A percentile compares a stretch with the other conserved stretches of the same genome.
phyloP scores from a whole-genome alignment of 805 yeast species.

The Candida anglica region DNA sequence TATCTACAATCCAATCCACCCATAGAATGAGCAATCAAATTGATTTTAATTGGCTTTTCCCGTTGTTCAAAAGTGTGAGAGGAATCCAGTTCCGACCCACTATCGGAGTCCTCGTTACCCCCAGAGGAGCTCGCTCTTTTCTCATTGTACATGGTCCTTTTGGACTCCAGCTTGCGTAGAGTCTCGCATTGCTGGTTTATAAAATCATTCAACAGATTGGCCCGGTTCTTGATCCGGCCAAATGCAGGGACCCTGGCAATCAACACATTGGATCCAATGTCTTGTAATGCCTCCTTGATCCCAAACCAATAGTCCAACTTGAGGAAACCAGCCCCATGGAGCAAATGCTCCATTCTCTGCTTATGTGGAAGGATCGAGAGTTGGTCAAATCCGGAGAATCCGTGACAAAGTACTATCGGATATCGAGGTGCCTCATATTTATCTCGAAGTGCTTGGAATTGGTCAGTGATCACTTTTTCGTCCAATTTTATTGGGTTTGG shows the following conservation, averaged over 20 bases:
- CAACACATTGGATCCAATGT: constrained; percentile 62
- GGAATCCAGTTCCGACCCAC: neutral
- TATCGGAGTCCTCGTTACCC: constrained; percentile 1
- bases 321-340: constrained; percentile 30
- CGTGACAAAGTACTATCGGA: constrained; percentile 84
- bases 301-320: constrained; percentile 81
- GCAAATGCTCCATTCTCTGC: constrained; percentile 8
- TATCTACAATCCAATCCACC: constrained; percentile 88
- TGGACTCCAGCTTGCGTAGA: constrained; percentile 10
- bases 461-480: constrained; percentile 20
- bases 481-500: constrained; percentile 2
- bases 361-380: constrained; percentile 17
- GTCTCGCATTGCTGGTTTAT: constrained; percentile 31
- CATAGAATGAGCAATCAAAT: constrained; percentile 87
- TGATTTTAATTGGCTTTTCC: constrained; percentile 46
- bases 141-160: constrained; percentile 7
- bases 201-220: constrained; percentile 49
- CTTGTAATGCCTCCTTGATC: constrained; percentile 55
- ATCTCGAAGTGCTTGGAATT: constrained; percentile 25
- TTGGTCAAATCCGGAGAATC: constrained; percentile 76
- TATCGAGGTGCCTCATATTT: constrained; percentile 56
- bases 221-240: constrained; percentile 70
- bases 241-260: constrained; percentile 81
- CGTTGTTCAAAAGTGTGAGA: constrained; percentile 6
- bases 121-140: constrained; percentile 1